Evolutionary conservation across 129 eudicot genomes (phyloP).

Genomic region (Chrysanthemum makinoi): DNA sequence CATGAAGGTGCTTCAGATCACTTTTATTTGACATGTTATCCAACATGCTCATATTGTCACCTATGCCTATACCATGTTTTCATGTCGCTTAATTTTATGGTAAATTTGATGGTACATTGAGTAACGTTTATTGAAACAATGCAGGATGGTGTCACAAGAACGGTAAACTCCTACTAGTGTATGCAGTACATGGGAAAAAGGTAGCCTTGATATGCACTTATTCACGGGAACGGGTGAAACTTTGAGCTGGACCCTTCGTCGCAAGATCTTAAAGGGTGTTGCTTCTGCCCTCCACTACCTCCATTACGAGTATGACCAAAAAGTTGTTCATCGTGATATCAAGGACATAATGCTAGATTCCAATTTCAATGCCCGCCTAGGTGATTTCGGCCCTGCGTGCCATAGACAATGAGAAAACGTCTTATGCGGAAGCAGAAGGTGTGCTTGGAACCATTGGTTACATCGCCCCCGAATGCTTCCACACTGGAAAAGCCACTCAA

Average conservation of each 20-base stretch:
- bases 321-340: constrained; percentile 80
- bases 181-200: constrained; percentile 94
- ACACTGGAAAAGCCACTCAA: constrained; percentile 83
- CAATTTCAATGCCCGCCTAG: constrained; percentile 73
- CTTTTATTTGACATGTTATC: background rate
- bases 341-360: constrained; percentile 90
- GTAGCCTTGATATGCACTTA: constrained; percentile 85
- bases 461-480: constrained; percentile 94
- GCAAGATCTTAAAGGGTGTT: constrained; percentile 69
- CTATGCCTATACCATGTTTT: background rate
- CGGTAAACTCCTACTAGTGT: constrained; percentile 66
- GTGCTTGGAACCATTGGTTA: constrained; percentile 78
- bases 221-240: constrained; percentile 45
- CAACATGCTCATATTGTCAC: background rate
- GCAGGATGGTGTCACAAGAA: constrained; percentile 94
- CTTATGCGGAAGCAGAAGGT: constrained; percentile 84
- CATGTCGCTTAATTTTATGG: background rate
- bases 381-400: constrained; percentile 96
- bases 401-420: constrained; percentile 75
- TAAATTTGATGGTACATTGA: background rate
- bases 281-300: constrained; percentile 89
- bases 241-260: constrained; percentile 59
- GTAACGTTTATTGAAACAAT: background rate
- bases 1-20: background rate
- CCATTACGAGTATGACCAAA: constrained; percentile 74